Evolutionary conservation across 2,329 filamentous ascomycete species (phyloP), one percentile per base, ranked within the genome.

Genomic region (Ambrosiella beaveri): DNA sequence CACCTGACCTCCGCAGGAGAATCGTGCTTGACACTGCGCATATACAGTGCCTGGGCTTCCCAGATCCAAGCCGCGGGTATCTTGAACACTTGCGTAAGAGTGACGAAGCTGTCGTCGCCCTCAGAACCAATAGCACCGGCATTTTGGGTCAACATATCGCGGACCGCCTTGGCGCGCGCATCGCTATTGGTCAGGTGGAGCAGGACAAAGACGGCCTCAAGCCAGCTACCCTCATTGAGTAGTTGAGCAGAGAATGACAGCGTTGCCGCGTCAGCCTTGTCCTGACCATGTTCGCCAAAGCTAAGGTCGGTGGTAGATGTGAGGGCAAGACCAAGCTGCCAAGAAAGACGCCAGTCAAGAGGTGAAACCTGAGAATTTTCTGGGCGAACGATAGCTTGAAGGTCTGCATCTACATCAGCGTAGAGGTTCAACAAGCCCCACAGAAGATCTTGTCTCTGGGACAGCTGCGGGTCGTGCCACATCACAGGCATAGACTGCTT

Each of bases 351-450:
- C 63, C 82, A 81, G 63, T 90, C 83, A 54, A 94, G 73, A 2
- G 84, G 82, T 39, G 86, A 84, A 11, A 87, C 76, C 61, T 86
- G 85, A 0, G 86, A 81, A 62, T 88, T 88, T 65, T 88, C 82
- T 0, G 89, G 86, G 12, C 84, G 78, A 38, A 96, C 72, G 13
- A 89, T 76, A 40, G 84, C 79, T 64, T 88, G 86, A 2, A 94
- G 67, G 54, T 77, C 74, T 49, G 71, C 74, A 11, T 71, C 66
- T 8, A 71, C 70, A n/a, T 80, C 73, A 1, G 88, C 80, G 65
- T 89, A 94, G 3, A 95, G 74, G 67, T 87, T 88, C 54, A 98
- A 71, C 0, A 98, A 76, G 11, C 88, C 86, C 85, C 91, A 95
- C 0, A 97, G 74, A 7, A 94, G 75, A 66, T 95, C 89, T 66